Evolutionary conservation across 441 rosid species (phyloP), one percentile per base, ranked within the genome.

Genomic region (Brassica hybrid): DNA sequence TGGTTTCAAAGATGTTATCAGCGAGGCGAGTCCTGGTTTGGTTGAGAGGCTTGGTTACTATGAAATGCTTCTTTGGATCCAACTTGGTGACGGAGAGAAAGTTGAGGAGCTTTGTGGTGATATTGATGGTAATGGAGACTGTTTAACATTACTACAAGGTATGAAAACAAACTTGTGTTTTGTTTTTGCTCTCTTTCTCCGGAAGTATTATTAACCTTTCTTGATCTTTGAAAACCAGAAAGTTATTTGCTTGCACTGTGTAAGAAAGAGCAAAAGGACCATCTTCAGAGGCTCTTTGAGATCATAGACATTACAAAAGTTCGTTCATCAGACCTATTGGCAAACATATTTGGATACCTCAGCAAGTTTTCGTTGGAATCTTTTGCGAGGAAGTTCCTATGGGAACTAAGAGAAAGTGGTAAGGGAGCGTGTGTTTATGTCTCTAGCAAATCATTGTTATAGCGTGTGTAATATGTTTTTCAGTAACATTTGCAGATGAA

Each of bases 31-130:
- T 76, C 72, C 79, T 19, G 69, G 72, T 66, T 75, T 80, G 8
- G 71, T 18, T 79, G 81, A 89, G 71, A 84, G 83, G 80, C 73
- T 91, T 38, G 93, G 96, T 36, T 91, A 87, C 85, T 91, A 91
- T 71, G 97, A 94, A 83, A 94, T 91, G 93, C 84, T 86, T 77
- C 81, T 91, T 36, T 86, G 83, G 83, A 71, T 84, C 54, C 82
- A 82, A 80, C 83, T 77, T 27, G 66, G 84, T 18, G 73, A 89
- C 48, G 83, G 80, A 70, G 81, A 84, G 79, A 91, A 84, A 83
- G 85, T 91, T 78, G 83, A 45, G 59, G 84, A 89, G 71, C 86
- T 94, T 36, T 87, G 89, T 66, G 75, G 63, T 59, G 63, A 25
- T 43, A 79, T 86, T 66, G 78, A 68, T 68, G 75, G 59, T 54